These are phyloP conservation scores for Euphorbia pulcherrima DNA, from an alignment of 345 rosid species.

Conservation along the genomic window DNA sequence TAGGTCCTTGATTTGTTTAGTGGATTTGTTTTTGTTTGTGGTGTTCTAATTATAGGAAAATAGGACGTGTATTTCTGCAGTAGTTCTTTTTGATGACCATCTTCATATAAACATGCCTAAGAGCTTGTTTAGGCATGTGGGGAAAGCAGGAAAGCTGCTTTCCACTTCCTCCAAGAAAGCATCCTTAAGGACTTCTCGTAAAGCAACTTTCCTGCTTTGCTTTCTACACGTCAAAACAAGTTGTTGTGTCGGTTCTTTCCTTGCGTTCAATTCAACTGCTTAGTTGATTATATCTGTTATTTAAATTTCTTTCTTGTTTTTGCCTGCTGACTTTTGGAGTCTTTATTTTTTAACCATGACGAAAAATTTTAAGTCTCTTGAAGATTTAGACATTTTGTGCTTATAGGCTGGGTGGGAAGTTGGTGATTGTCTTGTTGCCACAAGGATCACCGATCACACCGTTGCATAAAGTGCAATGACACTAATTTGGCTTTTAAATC, in stretches of 20 bases:
- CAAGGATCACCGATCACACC: not conserved
- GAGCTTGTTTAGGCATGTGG: too few relatives aligned
- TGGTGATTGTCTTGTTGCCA: not conserved
- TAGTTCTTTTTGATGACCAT: not conserved
- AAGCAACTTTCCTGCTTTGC: too few relatives aligned
- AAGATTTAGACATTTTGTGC: not conserved
- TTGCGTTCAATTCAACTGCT: too few relatives aligned
- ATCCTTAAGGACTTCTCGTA: too few relatives aligned
- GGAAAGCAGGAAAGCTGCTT: too few relatives aligned
- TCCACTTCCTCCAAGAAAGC: too few relatives aligned
- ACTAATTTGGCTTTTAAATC: too few relatives aligned
- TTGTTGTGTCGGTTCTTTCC: not conserved
- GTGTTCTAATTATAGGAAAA: not conserved
- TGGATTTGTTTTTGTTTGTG: not conserved
- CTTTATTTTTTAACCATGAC: not conserved
- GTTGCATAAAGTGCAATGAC: not conserved
- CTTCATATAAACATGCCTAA: not conserved
- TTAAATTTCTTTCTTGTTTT: not conserved
- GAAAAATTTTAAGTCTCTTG: not conserved
- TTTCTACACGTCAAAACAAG: too few relatives aligned
- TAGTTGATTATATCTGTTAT: not conserved
- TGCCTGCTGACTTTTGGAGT: not conserved
- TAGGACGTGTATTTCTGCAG: constrained; percentile 1
- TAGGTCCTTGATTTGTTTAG: not conserved
- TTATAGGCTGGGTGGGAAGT: not conserved